A percentile compares a stretch with the other conserved stretches of the same genome.
Evolutionary conservation across 495 filamentous ascomycete genomes (phyloP).

Genomic region (Jackrogersella multiformis): DNA sequence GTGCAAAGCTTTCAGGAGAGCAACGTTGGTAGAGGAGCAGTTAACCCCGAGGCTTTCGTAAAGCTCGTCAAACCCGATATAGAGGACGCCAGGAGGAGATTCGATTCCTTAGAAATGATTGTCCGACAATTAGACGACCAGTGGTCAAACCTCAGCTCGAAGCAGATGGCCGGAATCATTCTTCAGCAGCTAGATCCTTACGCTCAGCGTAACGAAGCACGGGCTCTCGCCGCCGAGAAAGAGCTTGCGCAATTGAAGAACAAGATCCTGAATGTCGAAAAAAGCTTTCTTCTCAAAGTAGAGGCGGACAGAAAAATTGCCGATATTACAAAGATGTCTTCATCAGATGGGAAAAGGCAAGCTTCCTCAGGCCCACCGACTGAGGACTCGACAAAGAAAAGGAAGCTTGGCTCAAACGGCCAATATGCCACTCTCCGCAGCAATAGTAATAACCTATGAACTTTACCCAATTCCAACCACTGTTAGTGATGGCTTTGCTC

Average conservation of each 20-base stretch:
- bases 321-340: not conserved
- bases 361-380: conserved; percentile 9
- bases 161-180: conserved; percentile 39
- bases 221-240: conserved; percentile 16
- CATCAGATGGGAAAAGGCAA: conserved; percentile 12
- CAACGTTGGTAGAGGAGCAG: not conserved
- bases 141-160: conserved; percentile 39
- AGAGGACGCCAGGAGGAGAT: conserved; percentile 16
- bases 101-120: conserved; percentile 24
- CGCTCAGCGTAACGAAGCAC: conserved; percentile 20
- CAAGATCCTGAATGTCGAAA: not conserved
- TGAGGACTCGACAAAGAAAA: conserved; percentile 24
- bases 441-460: conserved; percentile 2
- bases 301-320: not conserved
- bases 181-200: conserved; percentile 20
- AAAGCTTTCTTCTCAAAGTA: not conserved
- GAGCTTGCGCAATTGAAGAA: conserved; percentile 8
- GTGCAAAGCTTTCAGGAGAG: conserved; percentile 6
- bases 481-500: not conserved
- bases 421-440: conserved; percentile 6
- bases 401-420: conserved; percentile 15
- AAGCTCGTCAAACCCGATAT: conserved; percentile 7
- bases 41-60: not conserved
- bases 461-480: not conserved
- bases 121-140: conserved; percentile 28